phyloP scores from a whole-genome alignment of 805 yeast genomes.

The Pichia ethanolica region DNA sequence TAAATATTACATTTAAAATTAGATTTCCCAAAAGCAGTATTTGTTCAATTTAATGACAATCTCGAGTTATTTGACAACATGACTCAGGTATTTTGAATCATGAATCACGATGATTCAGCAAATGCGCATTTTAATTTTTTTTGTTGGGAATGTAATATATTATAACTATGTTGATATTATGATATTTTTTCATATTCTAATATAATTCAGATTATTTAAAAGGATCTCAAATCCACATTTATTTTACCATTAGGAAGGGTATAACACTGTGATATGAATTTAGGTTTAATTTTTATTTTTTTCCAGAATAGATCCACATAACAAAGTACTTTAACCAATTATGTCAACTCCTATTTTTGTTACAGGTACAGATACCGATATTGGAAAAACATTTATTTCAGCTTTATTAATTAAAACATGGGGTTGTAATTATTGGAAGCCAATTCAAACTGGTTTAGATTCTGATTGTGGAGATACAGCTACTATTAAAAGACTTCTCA shows the following conservation, averaged over 20 bases:
- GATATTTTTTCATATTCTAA: too few relatives aligned
- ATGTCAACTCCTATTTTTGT: constrained; percentile 3
- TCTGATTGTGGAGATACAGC: constrained; percentile 5
- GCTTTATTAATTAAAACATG: constrained; percentile 5
- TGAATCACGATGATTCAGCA: not conserved
- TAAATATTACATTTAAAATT: too few relatives aligned
- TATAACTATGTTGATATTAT: too few relatives aligned
- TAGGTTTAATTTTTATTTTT: too few relatives aligned
- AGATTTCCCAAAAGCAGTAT: too few relatives aligned
- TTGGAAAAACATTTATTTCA: constrained; percentile 8
- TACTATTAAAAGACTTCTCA: not conserved
- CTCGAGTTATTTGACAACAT: too few relatives aligned
- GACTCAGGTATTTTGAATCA: not conserved
- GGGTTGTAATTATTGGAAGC: constrained; percentile 7
- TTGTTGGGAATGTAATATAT: not conserved
- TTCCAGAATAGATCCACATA: too few relatives aligned
- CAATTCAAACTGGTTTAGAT: constrained; percentile 6
- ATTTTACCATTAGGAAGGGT: too few relatives aligned
- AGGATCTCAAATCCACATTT: too few relatives aligned
- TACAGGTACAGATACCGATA: constrained; percentile 8
- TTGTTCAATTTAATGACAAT: too few relatives aligned
- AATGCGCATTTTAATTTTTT: not conserved
- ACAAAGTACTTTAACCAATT: not conserved
- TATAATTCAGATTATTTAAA: too few relatives aligned
- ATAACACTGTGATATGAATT: too few relatives aligned